These are phyloP conservation scores for Crithidia expoeki DNA, from an alignment of 208 protist species.

Conservation along the genomic window DNA sequence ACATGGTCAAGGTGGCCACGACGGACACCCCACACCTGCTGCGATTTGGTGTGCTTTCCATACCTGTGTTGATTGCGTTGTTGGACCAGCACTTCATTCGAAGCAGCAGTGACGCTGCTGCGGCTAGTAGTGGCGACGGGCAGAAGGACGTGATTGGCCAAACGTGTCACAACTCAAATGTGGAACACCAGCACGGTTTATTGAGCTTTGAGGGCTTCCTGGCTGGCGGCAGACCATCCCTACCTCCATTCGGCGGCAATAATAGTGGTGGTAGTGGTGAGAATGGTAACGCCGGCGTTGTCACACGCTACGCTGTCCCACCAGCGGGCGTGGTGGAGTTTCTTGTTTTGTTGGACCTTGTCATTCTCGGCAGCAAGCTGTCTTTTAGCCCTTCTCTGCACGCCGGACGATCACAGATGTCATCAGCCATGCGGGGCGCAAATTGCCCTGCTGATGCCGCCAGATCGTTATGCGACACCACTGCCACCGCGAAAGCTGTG, in stretches of 20 bases:
- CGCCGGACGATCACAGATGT: not conserved
- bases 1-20: constrained; percentile 31
- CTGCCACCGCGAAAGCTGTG: no score
- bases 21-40: constrained; percentile 41
- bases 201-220: not conserved
- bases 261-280: no score
- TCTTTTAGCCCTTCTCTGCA: constrained; percentile 8
- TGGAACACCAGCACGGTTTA: no score
- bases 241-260: no score
- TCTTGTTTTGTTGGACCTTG: constrained; percentile 26
- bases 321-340: constrained; percentile 32
- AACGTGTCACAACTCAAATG: constrained; percentile 4
- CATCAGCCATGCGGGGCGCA: not conserved
- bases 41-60: constrained; percentile 21
- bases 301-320: constrained; percentile 19
- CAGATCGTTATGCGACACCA: not conserved
- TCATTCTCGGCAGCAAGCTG: constrained; percentile 38
- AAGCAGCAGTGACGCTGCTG: not conserved
- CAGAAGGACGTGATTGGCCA: not conserved
- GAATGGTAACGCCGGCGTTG: no score
- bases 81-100: constrained; percentile 27
- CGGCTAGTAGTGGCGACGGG: not conserved
- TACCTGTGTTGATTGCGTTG: constrained; percentile 27
- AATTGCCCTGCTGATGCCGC: not conserved
- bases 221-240: no score